Evolutionary conservation across 495 filamentous ascomycete genomes (phyloP).

Genomic region (Tirmania nivea): DNA sequence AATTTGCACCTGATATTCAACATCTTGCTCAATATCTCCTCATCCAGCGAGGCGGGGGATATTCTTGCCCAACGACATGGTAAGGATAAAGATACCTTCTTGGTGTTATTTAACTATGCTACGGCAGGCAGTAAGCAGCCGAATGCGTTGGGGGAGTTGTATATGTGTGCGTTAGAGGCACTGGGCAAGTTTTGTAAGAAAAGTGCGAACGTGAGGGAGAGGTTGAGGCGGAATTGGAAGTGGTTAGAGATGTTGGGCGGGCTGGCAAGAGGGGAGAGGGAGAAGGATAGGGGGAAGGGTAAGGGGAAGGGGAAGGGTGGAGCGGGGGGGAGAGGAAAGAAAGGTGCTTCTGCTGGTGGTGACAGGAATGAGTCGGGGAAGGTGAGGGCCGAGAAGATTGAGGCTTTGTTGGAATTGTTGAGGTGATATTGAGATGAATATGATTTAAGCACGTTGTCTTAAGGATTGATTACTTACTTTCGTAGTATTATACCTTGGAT

Average conservation of each 20-base stretch:
- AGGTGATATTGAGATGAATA: neutral
- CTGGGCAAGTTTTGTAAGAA: neutral
- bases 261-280: neutral
- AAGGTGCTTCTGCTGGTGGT: constrained; percentile 3
- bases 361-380: neutral
- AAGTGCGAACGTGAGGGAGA: constrained; percentile 5
- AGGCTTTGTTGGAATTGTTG: neutral
- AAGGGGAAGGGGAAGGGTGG: constrained; percentile 3
- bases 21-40: constrained; percentile 9
- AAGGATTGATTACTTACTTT: no score
- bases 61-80: neutral
- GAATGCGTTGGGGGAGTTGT: constrained; percentile 6
- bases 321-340: constrained; percentile 5
- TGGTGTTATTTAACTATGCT: constrained; percentile 3
- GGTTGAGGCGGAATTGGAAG: constrained; percentile 8
- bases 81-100: constrained; percentile 7
- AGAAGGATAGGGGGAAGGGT: neutral
- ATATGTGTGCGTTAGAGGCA: constrained; percentile 7
- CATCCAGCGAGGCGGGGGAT: neutral
- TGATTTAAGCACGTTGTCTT: no score
- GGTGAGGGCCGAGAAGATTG: constrained; percentile 2
- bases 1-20: constrained; percentile 5
- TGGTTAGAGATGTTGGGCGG: neutral
- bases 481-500: no score
- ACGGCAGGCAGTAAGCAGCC: constrained; percentile 6